Base-by-base conservation (phyloP, 257 asterid genomes). In the Salvia splendens region DNA sequence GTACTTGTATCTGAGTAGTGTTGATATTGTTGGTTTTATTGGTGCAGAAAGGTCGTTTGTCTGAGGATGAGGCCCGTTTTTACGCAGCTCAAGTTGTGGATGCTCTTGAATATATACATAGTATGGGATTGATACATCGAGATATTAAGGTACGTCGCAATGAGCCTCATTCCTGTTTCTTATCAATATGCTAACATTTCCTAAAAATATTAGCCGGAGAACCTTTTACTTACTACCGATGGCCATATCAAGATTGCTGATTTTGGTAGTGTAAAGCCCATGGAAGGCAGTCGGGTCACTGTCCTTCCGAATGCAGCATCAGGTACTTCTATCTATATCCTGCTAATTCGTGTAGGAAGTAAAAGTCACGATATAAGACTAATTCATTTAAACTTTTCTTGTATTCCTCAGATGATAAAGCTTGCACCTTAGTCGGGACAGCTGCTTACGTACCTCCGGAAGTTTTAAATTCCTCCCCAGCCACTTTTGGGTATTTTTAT, bases 381-480 rank as follows among this genome's bases (percentile, higher is more conserved):
- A 35, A 9, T 52, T 35, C 42, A 1, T 48, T 28, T 12, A 4
- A 65, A 33, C 42, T 42, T 15, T 51, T 33, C 43, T 40, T 30
- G 12, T 42, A 36, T 5, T 5, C 42, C 30, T 74, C 86, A 94
- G 99, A 91, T 77, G 99, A 94, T 73, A 94, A 94, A 72, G 99
- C 98, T 20, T 91, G 97, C 69, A 94, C 99, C 63, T 91, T 94
- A 73, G 99, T 94, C 72, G 99, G 99, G 50, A 94, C 99, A 41
- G 97, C 99, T 2, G 99, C 99, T 62, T 94, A 94, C 77, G 97
- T 91, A 45, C 99, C 99, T 61, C 99, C 99, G 0, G 99, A 94
- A 81, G 96, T 94, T 70, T 68, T 94, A 77, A 91, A 94, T 79
- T 94, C 99, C 53, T 91, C 97, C 54, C 99, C 99, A 6, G 99